Base-by-base conservation (phyloP, 768 basidiomycete species). In the Rhizopogon vinicolor region DNA sequence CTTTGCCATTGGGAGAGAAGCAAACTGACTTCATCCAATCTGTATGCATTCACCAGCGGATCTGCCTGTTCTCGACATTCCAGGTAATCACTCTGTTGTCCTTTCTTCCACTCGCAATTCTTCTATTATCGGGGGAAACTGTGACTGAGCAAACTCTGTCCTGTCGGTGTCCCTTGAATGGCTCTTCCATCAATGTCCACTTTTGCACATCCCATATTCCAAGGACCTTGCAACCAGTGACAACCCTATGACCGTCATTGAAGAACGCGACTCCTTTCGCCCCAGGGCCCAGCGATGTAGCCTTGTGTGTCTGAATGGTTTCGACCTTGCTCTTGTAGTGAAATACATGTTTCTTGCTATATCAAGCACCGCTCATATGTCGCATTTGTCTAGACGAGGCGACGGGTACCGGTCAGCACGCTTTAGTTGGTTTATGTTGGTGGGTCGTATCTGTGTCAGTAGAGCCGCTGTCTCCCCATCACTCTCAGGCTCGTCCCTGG, bases 181-280 rank as follows among this genome's bases (percentile, higher is more conserved):
- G 41, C 13, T 16, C 16, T 16, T 41, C 37, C 2, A 60, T 10
- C 8, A 12, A 35, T 25, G 40, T 18, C 6, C 55, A 44, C 1
- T 25, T 53, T 6, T 40, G 10, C 14, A 41, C 28, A 40, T 57
- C 51, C 55, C 55, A 57, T 7, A 53, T 52, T 14, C 44, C 39
- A 14, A 57, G 25, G 18, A 28, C 55, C 14, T 61, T 51, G 4
- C 67, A 68, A 19, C 71, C 71, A n/a, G 69, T 71, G 14, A 62
- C 65, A 37, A 71, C 61, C 22, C 51, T 61, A 35, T 35, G 56
- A 1, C 55, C 63, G 12, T 53, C 51, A 0, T 69, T 71, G 1
- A 69, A 71, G 50, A 68, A 69, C 0, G 67, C 63, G 3, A 69
- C 57, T 5, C 60, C 41, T 14, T 65, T 59, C 29, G 71, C 29